Evolutionary conservation across 164 flowering plant genomes (phyloP).

Genomic region (Taxillus chinensis): DNA sequence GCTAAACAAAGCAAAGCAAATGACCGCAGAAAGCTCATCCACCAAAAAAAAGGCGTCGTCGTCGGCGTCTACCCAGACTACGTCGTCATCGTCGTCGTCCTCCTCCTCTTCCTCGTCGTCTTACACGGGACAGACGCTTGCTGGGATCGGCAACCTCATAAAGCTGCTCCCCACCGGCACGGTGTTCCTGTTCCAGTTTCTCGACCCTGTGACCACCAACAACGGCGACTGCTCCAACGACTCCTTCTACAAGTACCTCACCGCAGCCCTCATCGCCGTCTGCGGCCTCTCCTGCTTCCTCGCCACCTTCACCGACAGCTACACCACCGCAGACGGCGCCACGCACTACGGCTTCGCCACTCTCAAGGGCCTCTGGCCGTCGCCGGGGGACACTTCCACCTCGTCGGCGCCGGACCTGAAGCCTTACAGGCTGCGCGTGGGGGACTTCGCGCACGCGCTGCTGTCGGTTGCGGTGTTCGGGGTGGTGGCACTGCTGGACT

Average conservation of each 20-base stretch:
- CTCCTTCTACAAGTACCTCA: constrained; percentile 47
- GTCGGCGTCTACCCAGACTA: too few species aligned
- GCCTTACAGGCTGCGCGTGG: constrained; percentile 33
- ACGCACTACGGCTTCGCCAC: constrained; percentile 64
- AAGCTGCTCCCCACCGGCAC: constrained; percentile 12
- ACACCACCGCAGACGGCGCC: constrained; percentile 35
- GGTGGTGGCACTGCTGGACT: constrained; percentile 44
- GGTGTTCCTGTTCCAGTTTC: constrained; percentile 7
- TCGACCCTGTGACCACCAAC: constrained; percentile 7
- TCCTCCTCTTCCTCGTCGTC: background rate
- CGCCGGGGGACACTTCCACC: background rate
- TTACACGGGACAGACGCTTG: background rate
- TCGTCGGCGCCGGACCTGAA: constrained; percentile 21
- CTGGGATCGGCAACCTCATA: constrained; percentile 5
- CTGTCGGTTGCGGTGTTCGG: constrained; percentile 45
- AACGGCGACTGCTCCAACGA: constrained; percentile 1
- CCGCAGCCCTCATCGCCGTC: constrained; percentile 28
- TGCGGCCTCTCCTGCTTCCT: constrained; percentile 60
- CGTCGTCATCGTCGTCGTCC: too few species aligned
- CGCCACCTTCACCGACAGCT: constrained; percentile 76
- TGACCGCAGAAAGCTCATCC: too few species aligned
- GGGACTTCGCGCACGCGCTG: constrained; percentile 71
- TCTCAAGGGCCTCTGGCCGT: constrained; percentile 12
- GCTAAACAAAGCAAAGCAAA: too few species aligned
- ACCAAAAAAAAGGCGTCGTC: too few species aligned